A percentile compares a stretch with the other conserved stretches of the same genome.
Evolutionary conservation across 1,284 basidiomycete species (phyloP).

Genomic region (Pulveroboletus sp.): DNA sequence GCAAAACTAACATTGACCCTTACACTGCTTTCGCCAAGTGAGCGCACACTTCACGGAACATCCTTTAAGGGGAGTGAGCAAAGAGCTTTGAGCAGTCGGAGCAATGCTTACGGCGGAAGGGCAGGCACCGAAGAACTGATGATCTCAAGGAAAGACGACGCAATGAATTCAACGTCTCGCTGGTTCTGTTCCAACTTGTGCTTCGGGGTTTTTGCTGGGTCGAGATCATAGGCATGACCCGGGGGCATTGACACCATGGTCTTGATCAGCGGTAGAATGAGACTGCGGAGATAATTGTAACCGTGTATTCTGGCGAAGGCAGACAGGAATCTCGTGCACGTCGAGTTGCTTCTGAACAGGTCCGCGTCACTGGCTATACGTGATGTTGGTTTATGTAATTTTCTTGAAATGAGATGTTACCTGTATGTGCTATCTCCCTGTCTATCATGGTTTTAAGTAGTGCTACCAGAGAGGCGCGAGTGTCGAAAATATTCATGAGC

Average conservation of each 20-base stretch:
- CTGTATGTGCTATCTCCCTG: slow-evolving; percentile 74
- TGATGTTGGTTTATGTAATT: slow-evolving; percentile 8
- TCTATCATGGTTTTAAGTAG: slow-evolving; percentile 84
- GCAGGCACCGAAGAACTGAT: slow-evolving; percentile 69
- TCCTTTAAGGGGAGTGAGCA: slow-evolving; percentile 41
- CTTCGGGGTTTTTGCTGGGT: slow-evolving; percentile 60
- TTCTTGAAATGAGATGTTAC: slow-evolving; percentile 37
- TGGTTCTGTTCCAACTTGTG: slow-evolving; percentile 70
- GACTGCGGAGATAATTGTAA: slow-evolving; percentile 79
- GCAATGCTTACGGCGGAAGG: slow-evolving; percentile 65
- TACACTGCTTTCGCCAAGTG: slow-evolving; percentile 83
- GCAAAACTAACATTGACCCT: slow-evolving; percentile 27
- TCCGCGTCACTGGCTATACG: slow-evolving; percentile 70
- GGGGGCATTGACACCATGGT: slow-evolving; percentile 70
- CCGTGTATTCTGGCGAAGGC: slow-evolving; percentile 85
- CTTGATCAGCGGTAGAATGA: slow-evolving; percentile 75
- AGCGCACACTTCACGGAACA: slow-evolving; percentile 85
- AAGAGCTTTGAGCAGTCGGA: neutral
- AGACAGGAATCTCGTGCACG: slow-evolving; percentile 80
- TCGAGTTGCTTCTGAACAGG: slow-evolving; percentile 84
- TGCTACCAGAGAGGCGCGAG: slow-evolving; percentile 65
- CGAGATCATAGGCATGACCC: slow-evolving; percentile 77
- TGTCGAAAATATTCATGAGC: slow-evolving; percentile 85
- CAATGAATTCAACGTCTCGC: slow-evolving; percentile 70
- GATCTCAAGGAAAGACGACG: slow-evolving; percentile 73